Base-by-base conservation (phyloP, 2,329 filamentous ascomycete genomes). In the Aspergillus alliaceus region DNA sequence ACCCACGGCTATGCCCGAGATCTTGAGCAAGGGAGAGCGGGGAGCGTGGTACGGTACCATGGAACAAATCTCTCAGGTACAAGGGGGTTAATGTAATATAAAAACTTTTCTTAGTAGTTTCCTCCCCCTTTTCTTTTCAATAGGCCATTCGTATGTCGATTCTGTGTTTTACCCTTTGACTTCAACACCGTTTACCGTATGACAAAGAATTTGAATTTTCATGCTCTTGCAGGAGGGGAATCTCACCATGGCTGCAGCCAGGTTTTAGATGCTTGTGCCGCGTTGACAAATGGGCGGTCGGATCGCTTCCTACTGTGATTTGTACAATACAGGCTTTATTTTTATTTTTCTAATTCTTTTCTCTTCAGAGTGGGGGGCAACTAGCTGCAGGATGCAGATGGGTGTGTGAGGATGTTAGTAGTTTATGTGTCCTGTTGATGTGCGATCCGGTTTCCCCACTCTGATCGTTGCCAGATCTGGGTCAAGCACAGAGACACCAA, bases 1-100 rank as follows among this genome's bases (percentile, higher is more conserved):
- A 57, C 50, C 51, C 56, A 59, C 62, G 64, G 64, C 61, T 65
- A 56, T 56, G 64, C 64, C 64, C 64, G 65, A 67, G 65, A 67
- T 66, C 65, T 64, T 54, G 53, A 67, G 59, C 58, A 62, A 63
- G 62, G 57, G 60, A 65, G 62, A 62, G 63, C 61, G 64, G 63
- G 44, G 64, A 66, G 56, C 57, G 51, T 61, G 56, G 53, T 53
- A 59, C 31, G 53, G 62, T 62, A 62, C 64, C 57, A 61, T 64
- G 61, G 62, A 61, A 64, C 60, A 64, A 61, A 56, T 46, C 53
- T 34, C 54, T 50, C 61, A 59, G 58, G 59, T 50, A 62, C 60
- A 49, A 46, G 55, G 53, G 53, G 31, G 15, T 47, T 24, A 32
- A 37, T 29, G 37, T 54, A 53, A 34, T 54, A 37, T 27, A 8